Percentiles rank a stretch among this genome's conserved stretches.
Conservation (phyloP, 805 yeast species). For the Komagataella mondaviorum region DNA sequence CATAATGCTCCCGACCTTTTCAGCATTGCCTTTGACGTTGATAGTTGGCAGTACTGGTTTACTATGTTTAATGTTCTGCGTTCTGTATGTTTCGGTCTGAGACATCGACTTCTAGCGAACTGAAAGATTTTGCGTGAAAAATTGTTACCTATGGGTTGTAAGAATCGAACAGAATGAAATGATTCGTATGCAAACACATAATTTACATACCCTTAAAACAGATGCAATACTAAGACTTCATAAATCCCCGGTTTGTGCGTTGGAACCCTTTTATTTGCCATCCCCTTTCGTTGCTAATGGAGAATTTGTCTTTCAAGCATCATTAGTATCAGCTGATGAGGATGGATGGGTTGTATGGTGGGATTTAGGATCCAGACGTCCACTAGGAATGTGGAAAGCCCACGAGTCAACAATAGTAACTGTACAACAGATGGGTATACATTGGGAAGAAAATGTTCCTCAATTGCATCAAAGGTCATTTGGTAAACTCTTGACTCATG, state of each 20-base stretch:
- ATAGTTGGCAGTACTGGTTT: neutral
- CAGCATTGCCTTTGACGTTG: neutral
- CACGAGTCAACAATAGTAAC: constrained; percentile 41
- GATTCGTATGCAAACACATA: neutral
- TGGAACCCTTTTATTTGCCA: constrained; percentile 9
- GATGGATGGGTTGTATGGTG: constrained; percentile 53
- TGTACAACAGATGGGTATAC: constrained; percentile 27
- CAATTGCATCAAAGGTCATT: constrained; percentile 12
- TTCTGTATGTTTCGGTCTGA: neutral
- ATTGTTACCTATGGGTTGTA: too few species aligned
- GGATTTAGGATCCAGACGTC: constrained; percentile 45
- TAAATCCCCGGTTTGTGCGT: constrained; percentile 3
- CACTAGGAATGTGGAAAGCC: constrained; percentile 42
- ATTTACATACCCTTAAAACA: neutral
- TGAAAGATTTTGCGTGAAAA: neutral
- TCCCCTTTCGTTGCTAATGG: constrained; percentile 5
- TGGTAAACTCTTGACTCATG: constrained; percentile 47
- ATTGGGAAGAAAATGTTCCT: constrained; percentile 10
- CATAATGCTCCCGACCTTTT: neutral
- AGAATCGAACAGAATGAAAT: too few species aligned
- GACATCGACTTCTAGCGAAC: neutral
- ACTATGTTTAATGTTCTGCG: neutral
- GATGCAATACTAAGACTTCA: constrained; percentile 10
- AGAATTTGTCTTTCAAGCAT: neutral
- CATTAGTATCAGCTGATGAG: constrained; percentile 44